Evolutionary conservation across 2,329 filamentous ascomycete genomes (phyloP).

Genomic region (Cyclaneusma minus): DNA sequence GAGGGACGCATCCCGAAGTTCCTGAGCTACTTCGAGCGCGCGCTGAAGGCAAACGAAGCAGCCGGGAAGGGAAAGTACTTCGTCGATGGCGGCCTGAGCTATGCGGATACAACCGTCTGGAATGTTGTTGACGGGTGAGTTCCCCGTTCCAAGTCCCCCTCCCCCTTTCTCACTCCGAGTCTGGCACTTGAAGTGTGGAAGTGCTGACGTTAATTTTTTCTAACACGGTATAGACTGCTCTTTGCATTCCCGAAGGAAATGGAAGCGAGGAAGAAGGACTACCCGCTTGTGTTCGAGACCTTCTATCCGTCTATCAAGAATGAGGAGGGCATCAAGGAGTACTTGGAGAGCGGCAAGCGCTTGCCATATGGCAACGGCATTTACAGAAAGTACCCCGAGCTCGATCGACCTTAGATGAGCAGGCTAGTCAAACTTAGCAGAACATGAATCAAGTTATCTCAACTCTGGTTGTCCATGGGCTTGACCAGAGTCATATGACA

Average conservation of each 20-base stretch:
- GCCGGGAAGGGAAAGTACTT: conserved; percentile 46
- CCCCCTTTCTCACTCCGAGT: conserved; percentile 16
- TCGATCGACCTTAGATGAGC: too few relatives aligned
- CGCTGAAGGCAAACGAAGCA: conserved; percentile 38
- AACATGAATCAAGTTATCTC: too few relatives aligned
- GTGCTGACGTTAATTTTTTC: too few relatives aligned
- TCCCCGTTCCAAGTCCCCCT: not conserved
- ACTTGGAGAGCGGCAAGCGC: conserved; percentile 50
- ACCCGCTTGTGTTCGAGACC: conserved; percentile 42
- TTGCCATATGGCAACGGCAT: conserved; percentile 47
- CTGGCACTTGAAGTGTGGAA: conserved; percentile 12
- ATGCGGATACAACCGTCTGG: conserved; percentile 38
- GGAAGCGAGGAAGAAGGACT: conserved; percentile 38
- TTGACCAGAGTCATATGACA: too few relatives aligned
- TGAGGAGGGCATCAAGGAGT: conserved; percentile 48
- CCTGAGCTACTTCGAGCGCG: conserved; percentile 52
- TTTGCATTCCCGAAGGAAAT: conserved; percentile 59
- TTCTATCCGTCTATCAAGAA: conserved; percentile 49
- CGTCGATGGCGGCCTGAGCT: conserved; percentile 48
- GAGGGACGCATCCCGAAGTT: conserved; percentile 55
- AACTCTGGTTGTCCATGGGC: too few relatives aligned
- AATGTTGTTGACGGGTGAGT: conserved; percentile 1
- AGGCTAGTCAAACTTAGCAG: too few relatives aligned
- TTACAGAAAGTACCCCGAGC: conserved; percentile 57
- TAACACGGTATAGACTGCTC: conserved; percentile 31